phyloP scores from a whole-genome alignment of 1,284 basidiomycete species.

The Kwoniella shivajii region DNA sequence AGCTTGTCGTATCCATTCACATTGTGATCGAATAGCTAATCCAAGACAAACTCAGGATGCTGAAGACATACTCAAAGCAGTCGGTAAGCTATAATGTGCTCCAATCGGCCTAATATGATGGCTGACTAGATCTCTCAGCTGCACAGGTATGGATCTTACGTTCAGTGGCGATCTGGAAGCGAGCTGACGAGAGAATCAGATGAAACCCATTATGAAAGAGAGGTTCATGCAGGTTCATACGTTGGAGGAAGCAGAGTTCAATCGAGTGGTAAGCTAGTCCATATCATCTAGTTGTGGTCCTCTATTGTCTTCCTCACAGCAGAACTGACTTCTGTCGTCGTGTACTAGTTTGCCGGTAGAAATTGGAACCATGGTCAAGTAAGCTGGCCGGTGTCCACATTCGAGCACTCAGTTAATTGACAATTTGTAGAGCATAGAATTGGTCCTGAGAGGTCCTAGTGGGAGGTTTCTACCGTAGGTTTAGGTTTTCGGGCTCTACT shows the following conservation, averaged over 20 bases:
- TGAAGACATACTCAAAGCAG: slow-evolving; percentile 49
- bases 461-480: slow-evolving; percentile 49
- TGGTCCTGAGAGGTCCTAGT: slow-evolving; percentile 50
- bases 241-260: slow-evolving; percentile 51
- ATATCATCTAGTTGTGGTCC: neutral
- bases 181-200: slow-evolving; percentile 22
- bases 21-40: neutral
- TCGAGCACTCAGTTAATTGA: neutral
- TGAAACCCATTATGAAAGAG: slow-evolving; percentile 50
- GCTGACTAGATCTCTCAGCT: neutral
- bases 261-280: slow-evolving; percentile 41
- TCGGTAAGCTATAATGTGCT: slow-evolving; percentile 40
- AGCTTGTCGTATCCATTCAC: slow-evolving; percentile 1
- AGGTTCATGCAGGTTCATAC: slow-evolving; percentile 49
- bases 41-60: slow-evolving; percentile 33
- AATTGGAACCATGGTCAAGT: slow-evolving; percentile 56
- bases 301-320: neutral
- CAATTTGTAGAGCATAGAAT: slow-evolving; percentile 44
- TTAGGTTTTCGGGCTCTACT: neutral
- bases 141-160: neutral
- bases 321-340: neutral
- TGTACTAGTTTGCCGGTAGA: slow-evolving; percentile 46
- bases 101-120: neutral
- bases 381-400: neutral
- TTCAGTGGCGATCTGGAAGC: too few relatives aligned